Conservation (phyloP, 495 filamentous ascomycete genomes). For the Aspergillus affinis region DNA sequence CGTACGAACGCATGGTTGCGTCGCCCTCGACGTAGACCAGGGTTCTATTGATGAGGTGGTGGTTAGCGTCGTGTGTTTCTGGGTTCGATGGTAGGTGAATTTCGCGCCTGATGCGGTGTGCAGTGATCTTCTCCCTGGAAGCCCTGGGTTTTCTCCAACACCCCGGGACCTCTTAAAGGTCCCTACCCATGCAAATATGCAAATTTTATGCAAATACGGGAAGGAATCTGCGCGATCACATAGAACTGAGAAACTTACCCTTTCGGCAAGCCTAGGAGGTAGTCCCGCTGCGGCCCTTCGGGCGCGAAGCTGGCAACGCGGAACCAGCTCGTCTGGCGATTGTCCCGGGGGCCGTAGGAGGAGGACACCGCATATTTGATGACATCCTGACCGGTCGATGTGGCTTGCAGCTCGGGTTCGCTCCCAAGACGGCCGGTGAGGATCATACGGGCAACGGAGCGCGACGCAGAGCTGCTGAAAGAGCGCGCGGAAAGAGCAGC, state of each 20-base stretch:
- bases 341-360: conserved; percentile 54
- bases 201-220: background rate
- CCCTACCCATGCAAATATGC: background rate
- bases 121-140: background rate
- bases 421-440: conserved; percentile 74
- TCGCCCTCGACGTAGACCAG: conserved; percentile 75
- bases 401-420: conserved; percentile 65
- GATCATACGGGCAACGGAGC: conserved; percentile 58
- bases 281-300: conserved; percentile 61
- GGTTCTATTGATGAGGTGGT: conserved; percentile 48
- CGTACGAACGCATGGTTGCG: conserved; percentile 57
- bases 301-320: conserved; percentile 63
- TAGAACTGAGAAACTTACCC: conserved; percentile 60
- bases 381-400: conserved; percentile 64
- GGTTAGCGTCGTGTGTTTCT: background rate
- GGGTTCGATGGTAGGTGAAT: background rate
- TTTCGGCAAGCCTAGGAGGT: conserved; percentile 65
- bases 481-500: conserved; percentile 51
- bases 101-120: background rate
- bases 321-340: conserved; percentile 76
- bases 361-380: conserved; percentile 67
- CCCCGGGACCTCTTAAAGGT: background rate
- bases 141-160: background rate
- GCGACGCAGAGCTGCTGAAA: conserved; percentile 53
- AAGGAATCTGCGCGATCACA: background rate